These are phyloP conservation scores for Cyclanthera cordifolia DNA, from an alignment of 306 rosid species.

Conservation along the genomic window DNA sequence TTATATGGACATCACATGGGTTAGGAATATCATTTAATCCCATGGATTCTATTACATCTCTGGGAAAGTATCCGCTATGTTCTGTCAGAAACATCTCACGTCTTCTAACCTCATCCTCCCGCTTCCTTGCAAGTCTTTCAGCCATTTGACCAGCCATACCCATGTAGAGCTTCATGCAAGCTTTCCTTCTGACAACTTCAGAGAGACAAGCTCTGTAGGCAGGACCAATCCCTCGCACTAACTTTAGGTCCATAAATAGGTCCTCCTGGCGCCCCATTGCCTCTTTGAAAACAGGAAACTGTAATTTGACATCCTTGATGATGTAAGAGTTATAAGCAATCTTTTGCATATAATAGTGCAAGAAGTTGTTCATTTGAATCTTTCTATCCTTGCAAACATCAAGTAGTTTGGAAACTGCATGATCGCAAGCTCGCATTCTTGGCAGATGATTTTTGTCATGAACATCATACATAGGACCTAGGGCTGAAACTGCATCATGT, in stretches of 20 bases:
- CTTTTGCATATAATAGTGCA: slow-evolving; percentile 73
- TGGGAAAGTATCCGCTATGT: slow-evolving; percentile 55
- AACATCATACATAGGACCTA: slow-evolving; percentile 98
- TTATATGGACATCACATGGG: slow-evolving; percentile 87
- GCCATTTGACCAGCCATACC: slow-evolving; percentile 99
- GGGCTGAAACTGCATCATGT: slow-evolving; percentile 97
- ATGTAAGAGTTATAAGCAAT: slow-evolving; percentile 57
- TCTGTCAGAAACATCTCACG: slow-evolving; percentile 71
- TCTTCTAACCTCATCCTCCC: slow-evolving; percentile 65
- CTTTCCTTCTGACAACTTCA: slow-evolving; percentile 89
- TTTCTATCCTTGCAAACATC: slow-evolving; percentile 65
- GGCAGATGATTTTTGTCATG: slow-evolving; percentile 84
- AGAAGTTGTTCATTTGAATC: slow-evolving; percentile 68
- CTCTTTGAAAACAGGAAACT: slow-evolving; percentile 92
- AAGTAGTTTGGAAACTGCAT: slow-evolving; percentile 56
- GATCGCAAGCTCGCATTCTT: slow-evolving; percentile 75
- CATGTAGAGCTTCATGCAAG: slow-evolving; percentile 89
- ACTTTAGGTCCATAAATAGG: slow-evolving; percentile 59
- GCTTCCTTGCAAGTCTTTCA: slow-evolving; percentile 78
- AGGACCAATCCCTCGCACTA: slow-evolving; percentile 72
- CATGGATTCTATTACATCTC: slow-evolving; percentile 72
- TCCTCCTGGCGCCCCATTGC: slow-evolving; percentile 88
- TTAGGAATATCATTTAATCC: slow-evolving; percentile 75
- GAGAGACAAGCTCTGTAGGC: slow-evolving; percentile 95
- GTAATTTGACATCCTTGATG: slow-evolving; percentile 84